A percentile compares a stretch with the other conserved stretches of the same genome.
These are phyloP conservation scores for Exophiala mesophila DNA, from an alignment of 2,329 filamentous ascomycete genomes.

Conservation along the genomic window DNA sequence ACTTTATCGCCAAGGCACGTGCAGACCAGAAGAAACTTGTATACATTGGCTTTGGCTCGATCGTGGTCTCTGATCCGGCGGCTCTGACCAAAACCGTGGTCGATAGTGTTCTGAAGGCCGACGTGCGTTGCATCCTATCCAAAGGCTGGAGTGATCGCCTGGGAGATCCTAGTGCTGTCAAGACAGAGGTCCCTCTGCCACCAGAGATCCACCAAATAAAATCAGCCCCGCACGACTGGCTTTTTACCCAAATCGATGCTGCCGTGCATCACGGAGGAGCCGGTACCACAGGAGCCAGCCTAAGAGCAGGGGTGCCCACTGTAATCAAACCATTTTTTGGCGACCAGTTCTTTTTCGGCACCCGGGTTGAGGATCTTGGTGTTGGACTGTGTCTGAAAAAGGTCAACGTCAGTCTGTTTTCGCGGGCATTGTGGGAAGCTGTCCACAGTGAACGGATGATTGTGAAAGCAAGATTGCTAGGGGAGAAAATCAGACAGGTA, in stretches of 20 bases:
- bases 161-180: constrained; percentile 52
- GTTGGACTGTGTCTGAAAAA: constrained; percentile 87
- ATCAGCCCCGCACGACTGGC: constrained; percentile 90
- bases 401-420: constrained; percentile 80
- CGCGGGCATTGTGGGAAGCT: constrained; percentile 82
- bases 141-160: constrained; percentile 95
- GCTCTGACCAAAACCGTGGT: constrained; percentile 90
- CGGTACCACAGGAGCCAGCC: constrained; percentile 87
- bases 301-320: constrained; percentile 85
- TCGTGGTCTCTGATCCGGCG: constrained; percentile 83
- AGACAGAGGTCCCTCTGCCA: constrained; percentile 65
- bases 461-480: constrained; percentile 72
- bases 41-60: constrained; percentile 95
- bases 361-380: constrained; percentile 82
- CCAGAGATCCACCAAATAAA: constrained; percentile 82
- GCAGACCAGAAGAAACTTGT: constrained; percentile 84
- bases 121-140: constrained; percentile 88
- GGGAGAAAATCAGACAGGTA: constrained; percentile 82
- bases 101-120: constrained; percentile 82
- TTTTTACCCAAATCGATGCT: constrained; percentile 89
- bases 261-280: constrained; percentile 92
- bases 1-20: constrained; percentile 80
- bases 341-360: constrained; percentile 94
- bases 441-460: constrained; percentile 91
- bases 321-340: constrained; percentile 97